These are phyloP conservation scores for Septoria petroselini DNA, from an alignment of 2,329 filamentous ascomycete genomes.

Conservation along the genomic window DNA sequence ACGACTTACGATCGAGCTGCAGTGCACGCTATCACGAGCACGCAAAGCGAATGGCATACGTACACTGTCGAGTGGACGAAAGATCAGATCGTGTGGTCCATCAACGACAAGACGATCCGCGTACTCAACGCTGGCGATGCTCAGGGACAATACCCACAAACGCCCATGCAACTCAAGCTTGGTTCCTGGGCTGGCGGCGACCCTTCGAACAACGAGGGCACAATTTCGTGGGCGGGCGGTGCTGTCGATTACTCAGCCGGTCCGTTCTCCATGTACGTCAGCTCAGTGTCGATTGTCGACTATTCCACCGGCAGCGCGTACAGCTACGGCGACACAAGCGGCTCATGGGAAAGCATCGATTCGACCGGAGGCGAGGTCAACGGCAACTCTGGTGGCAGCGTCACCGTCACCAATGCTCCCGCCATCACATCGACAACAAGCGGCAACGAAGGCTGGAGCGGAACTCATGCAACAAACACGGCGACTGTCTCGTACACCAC, in stretches of 20 bases:
- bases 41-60: constrained; percentile 73
- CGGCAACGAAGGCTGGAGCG: constrained; percentile 61
- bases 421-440: constrained; percentile 60
- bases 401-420: constrained; percentile 56
- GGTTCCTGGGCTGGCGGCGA: constrained; percentile 93
- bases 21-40: constrained; percentile 66
- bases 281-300: constrained; percentile 73
- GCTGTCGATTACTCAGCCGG: constrained; percentile 77
- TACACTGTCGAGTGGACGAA: constrained; percentile 92
- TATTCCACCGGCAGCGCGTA: constrained; percentile 91
- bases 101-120: constrained; percentile 73
- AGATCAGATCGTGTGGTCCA: constrained; percentile 80
- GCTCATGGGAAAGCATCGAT: constrained; percentile 76
- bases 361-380: constrained; percentile 71
- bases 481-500: constrained; percentile 43
- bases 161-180: constrained; percentile 90
- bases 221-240: constrained; percentile 85
- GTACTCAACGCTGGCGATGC: constrained; percentile 69
- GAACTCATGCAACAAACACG: constrained; percentile 53
- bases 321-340: constrained; percentile 72
- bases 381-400: constrained; percentile 54
- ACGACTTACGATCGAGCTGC: constrained; percentile 82
- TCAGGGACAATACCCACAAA: constrained; percentile 81
- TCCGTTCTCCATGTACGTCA: constrained; percentile 82
- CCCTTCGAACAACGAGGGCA: constrained; percentile 71